Evolutionary conservation across 805 yeast genomes (phyloP).

Genomic region (Candida adriatica): DNA sequence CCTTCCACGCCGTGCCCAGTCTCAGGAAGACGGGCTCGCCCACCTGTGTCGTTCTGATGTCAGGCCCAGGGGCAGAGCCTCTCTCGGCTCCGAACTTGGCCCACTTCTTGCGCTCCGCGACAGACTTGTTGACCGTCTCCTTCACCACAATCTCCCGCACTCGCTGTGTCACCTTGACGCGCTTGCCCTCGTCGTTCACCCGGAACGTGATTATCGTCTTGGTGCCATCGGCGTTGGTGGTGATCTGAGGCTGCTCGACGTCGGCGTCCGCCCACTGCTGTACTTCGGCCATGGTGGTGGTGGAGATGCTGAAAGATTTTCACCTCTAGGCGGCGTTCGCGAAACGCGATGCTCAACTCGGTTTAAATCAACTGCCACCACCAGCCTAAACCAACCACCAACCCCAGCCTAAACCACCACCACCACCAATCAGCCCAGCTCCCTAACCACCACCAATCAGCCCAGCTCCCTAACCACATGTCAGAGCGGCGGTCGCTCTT

Average conservation of each 20-base stretch:
- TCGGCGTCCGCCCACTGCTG: constrained; percentile 41
- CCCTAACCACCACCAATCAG: not conserved
- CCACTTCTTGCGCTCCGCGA: constrained; percentile 90
- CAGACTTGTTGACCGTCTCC: constrained; percentile 76
- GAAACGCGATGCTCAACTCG: no score
- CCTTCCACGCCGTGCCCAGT: constrained; percentile 72
- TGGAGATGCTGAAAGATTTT: no score
- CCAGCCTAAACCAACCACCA: no score
- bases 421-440: no score
- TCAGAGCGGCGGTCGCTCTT: constrained; percentile 4
- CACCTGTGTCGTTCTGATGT: constrained; percentile 76
- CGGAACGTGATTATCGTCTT: constrained; percentile 79
- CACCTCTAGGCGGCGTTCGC: no score
- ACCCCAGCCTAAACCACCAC: no score
- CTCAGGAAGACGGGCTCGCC: constrained; percentile 79
- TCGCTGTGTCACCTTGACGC: constrained; percentile 81
- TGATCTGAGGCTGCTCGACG: constrained; percentile 61
- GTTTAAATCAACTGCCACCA: no score
- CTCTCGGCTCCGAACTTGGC: constrained; percentile 78
- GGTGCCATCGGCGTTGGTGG: constrained; percentile 79
- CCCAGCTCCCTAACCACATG: not conserved
- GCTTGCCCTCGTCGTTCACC: constrained; percentile 71
- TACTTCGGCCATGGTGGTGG: constrained; percentile 1
- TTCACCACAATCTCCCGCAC: constrained; percentile 69
- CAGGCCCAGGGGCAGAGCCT: constrained; percentile 75